These are phyloP conservation scores for Russula brevipes DNA, from an alignment of 768 basidiomycete genomes.

Conservation along the genomic window DNA sequence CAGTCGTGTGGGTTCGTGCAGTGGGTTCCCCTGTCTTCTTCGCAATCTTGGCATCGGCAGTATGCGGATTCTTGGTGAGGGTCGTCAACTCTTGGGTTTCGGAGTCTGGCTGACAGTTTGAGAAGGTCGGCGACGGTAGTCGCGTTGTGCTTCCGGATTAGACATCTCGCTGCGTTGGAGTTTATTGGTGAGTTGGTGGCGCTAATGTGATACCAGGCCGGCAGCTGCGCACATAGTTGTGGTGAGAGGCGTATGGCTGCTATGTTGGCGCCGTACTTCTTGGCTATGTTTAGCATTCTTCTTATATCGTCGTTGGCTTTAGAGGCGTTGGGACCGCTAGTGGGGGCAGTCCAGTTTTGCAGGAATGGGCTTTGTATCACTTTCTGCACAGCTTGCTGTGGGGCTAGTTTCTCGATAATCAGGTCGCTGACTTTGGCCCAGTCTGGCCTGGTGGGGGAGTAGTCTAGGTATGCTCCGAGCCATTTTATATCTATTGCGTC, in stretches of 20 bases:
- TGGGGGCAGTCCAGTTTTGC: constrained; percentile 10
- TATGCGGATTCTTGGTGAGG: background rate
- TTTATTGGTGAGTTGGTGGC: background rate
- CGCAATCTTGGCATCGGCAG: background rate
- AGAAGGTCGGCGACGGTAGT: background rate
- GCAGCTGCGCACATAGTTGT: background rate
- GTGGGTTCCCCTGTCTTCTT: rapidly evolving
- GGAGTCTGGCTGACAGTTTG: background rate
- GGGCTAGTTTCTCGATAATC: background rate
- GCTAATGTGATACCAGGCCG: constrained; percentile 18
- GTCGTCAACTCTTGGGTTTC: background rate
- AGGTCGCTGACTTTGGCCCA: constrained; percentile 22
- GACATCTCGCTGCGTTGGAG: background rate
- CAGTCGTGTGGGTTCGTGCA: background rate
- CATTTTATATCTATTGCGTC: constrained; percentile 22
- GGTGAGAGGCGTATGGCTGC: background rate
- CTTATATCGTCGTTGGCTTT: background rate
- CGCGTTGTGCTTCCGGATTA: background rate
- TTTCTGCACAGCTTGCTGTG: rapidly evolving
- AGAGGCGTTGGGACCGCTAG: background rate
- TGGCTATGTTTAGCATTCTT: constrained; percentile 9
- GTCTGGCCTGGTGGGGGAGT: background rate
- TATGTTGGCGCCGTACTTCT: background rate
- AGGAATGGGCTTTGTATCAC: constrained; percentile 7
- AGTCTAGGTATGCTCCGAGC: constrained; percentile 18